phyloP scores from a whole-genome alignment of 2,329 filamentous ascomycete genomes.

The Eurotiales sp. region DNA sequence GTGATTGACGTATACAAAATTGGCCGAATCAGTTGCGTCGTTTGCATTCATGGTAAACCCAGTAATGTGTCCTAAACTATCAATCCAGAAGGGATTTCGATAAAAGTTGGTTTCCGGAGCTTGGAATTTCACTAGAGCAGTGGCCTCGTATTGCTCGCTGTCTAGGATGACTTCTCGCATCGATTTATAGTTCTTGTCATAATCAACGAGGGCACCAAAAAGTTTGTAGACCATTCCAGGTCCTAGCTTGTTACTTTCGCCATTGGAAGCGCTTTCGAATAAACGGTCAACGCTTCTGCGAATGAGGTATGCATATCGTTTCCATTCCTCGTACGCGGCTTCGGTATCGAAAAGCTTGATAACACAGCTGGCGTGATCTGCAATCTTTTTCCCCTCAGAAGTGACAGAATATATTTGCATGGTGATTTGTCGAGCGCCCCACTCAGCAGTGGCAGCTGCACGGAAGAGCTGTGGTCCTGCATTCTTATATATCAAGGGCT shows the following conservation, averaged over 20 bases:
- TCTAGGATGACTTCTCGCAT: conserved; percentile 26
- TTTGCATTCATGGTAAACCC: conserved; percentile 39
- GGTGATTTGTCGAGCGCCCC: conserved; percentile 28
- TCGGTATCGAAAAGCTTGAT: conserved; percentile 20
- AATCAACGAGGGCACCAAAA: conserved; percentile 25
- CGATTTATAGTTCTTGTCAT: conserved; percentile 23
- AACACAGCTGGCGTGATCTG: conserved; percentile 12
- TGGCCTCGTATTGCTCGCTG: conserved; percentile 21
- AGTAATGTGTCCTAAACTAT: conserved; percentile 32
- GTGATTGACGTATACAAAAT: conserved; percentile 35
- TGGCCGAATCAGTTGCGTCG: conserved; percentile 27
- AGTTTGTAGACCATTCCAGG: conserved; percentile 25
- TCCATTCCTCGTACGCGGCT: conserved; percentile 44
- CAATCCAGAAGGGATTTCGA: conserved; percentile 44
- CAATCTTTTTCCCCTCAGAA: conserved; percentile 30
- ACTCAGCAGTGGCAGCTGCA: conserved; percentile 33
- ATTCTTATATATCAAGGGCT: conserved; percentile 55
- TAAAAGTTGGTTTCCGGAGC: conserved; percentile 55
- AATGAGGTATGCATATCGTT: conserved; percentile 21
- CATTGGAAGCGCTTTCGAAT: conserved; percentile 12
- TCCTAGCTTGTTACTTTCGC: conserved; percentile 17
- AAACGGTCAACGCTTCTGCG: conserved; percentile 20
- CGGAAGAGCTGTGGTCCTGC: conserved; percentile 35
- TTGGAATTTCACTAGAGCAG: conserved; percentile 30
- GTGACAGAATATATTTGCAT: conserved; percentile 36